Conservation (phyloP, 2,329 filamentous ascomycete genomes). For the Xenoacremonium recifei region DNA sequence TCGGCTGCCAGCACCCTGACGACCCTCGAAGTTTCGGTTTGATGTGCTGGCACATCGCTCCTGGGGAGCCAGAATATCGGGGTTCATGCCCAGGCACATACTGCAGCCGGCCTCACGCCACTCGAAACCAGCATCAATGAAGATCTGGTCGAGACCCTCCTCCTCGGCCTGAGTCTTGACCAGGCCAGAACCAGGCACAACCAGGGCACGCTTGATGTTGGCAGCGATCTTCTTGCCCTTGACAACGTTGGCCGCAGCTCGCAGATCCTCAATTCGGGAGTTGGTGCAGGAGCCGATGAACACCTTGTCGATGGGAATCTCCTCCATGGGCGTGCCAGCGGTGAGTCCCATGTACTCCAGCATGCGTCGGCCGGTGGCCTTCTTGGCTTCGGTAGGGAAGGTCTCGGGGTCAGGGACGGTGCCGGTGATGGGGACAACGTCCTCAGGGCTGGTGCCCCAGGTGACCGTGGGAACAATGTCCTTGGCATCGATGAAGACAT, state of each 20-base stretch:
- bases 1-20: constrained; percentile 86
- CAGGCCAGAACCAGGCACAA: constrained; percentile 92
- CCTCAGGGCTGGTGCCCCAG: constrained; percentile 96
- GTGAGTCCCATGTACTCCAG: constrained; percentile 95
- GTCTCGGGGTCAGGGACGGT: constrained; percentile 87
- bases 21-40: constrained; percentile 96
- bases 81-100: constrained; percentile 99
- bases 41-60: constrained; percentile 95
- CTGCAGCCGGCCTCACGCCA: constrained; percentile 98
- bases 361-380: constrained; percentile 74
- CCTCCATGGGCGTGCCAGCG: constrained; percentile 84
- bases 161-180: constrained; percentile 89
- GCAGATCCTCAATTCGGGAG: constrained; percentile 91
- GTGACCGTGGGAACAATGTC: constrained; percentile 93
- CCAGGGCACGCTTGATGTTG: constrained; percentile 92
- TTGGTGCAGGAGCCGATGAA: constrained; percentile 99
- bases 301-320: constrained; percentile 91
- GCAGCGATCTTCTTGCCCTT: constrained; percentile 82
- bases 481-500: constrained; percentile 86
- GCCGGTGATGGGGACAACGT: constrained; percentile 91
- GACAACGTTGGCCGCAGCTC: constrained; percentile 81
- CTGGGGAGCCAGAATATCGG: constrained; percentile 87
- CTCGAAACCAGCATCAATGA: constrained; percentile 88
- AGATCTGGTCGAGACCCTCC: constrained; percentile 92
- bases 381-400: constrained; percentile 77